Conservation (phyloP, 306 rosid genomes). For the Hylodesmum podocarpum region DNA sequence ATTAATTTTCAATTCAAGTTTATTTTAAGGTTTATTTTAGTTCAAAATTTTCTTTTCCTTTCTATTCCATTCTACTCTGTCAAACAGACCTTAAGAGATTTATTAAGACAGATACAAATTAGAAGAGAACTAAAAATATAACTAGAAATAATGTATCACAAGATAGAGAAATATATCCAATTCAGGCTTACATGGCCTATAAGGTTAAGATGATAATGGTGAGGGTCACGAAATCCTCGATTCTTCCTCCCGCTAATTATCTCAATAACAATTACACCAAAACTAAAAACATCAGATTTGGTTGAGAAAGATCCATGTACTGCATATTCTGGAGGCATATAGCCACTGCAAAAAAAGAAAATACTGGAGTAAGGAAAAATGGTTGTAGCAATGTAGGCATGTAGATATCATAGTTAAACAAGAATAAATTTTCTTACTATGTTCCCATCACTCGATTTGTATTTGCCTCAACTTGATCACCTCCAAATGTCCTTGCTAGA, state of each 20-base stretch:
- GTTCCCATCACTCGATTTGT: conserved; percentile 23
- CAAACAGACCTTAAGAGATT: neutral
- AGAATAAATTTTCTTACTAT: neutral
- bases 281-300: conserved; percentile 21
- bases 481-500: conserved; percentile 4
- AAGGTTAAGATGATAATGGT: conserved; percentile 14
- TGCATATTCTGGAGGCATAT: conserved; percentile 1
- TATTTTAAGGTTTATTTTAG: too few species aligned
- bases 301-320: conserved; percentile 8
- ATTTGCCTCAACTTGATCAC: conserved; percentile 12
- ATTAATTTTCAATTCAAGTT: neutral
- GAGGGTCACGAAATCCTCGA: neutral
- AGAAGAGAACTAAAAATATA: neutral
- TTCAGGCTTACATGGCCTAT: conserved; percentile 10
- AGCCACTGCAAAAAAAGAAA: neutral
- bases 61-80: too few species aligned
- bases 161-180: neutral
- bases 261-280: conserved; percentile 22
- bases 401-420: neutral
- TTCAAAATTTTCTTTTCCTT: too few species aligned
- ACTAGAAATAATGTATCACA: neutral
- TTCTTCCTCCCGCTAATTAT: conserved; percentile 13
- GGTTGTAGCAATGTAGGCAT: neutral
- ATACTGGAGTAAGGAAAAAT: neutral
- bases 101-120: neutral